Conservation (phyloP, 2,329 filamentous ascomycete genomes). For the Colletotrichum orchidophilum region DNA sequence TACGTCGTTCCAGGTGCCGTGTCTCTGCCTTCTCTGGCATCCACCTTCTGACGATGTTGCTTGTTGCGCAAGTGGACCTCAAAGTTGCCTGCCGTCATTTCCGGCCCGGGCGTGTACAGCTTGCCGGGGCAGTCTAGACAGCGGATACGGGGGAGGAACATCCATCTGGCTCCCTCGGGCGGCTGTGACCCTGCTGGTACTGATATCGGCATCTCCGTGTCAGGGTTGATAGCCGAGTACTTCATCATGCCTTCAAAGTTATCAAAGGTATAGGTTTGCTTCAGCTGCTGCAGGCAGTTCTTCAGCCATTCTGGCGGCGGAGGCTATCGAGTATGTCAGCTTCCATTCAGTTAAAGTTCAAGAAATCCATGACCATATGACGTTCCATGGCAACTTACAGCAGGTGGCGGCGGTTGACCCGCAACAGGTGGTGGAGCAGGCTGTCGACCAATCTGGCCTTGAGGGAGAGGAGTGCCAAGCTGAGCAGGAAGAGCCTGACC, state of each 20-base stretch:
- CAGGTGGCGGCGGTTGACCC: constrained; percentile 63
- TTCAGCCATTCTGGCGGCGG: constrained; percentile 88
- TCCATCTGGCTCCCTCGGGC: constrained; percentile 75
- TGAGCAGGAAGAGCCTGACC: constrained; percentile 33
- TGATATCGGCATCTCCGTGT: constrained; percentile 72
- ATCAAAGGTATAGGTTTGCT: constrained; percentile 79
- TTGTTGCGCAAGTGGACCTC: constrained; percentile 91
- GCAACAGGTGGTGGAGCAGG: constrained; percentile 71
- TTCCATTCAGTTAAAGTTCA: neutral
- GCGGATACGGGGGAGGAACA: constrained; percentile 88
- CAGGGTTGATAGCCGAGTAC: constrained; percentile 80
- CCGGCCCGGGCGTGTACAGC: constrained; percentile 89
- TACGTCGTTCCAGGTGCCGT: constrained; percentile 31
- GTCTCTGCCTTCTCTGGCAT: constrained; percentile 41
- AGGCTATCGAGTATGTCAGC: constrained; percentile 62
- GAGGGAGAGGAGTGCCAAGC: constrained; percentile 46
- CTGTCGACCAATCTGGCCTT: constrained; percentile 71
- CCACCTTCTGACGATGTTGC: constrained; percentile 77
- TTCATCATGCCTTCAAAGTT: constrained; percentile 92
- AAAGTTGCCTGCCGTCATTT: constrained; percentile 87
- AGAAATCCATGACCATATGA: neutral
- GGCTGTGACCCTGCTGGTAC: constrained; percentile 57
- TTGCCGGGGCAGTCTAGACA: constrained; percentile 95
- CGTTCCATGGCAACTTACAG: constrained; percentile 61
- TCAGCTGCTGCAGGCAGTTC: constrained; percentile 75